phyloP scores from a whole-genome alignment of 2,329 filamentous ascomycete species.

The Aspergillus ochraceus region DNA sequence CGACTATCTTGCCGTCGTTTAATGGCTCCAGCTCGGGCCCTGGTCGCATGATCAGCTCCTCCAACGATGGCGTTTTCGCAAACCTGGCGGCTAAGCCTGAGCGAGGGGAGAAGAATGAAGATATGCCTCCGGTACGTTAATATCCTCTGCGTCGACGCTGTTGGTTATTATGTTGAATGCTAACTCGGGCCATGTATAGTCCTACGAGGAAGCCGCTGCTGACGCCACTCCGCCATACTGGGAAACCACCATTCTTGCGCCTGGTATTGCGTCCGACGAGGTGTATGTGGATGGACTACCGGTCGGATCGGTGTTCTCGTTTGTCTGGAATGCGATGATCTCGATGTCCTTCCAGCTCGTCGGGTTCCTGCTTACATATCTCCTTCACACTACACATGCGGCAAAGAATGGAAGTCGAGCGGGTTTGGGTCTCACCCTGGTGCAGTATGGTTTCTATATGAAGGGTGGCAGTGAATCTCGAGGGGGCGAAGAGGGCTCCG shows the following conservation, averaged over 20 bases:
- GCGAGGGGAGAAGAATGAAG: constrained; percentile 76
- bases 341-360: constrained; percentile 96
- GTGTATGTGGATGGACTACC: constrained; percentile 97
- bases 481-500: constrained; percentile 36
- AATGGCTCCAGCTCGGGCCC: constrained; percentile 37
- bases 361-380: constrained; percentile 95
- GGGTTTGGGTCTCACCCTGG: constrained; percentile 89
- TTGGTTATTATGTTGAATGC: neutral
- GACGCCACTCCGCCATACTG: constrained; percentile 96
- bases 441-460: constrained; percentile 97
- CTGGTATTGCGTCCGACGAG: constrained; percentile 87
- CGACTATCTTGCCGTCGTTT: constrained; percentile 57
- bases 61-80: constrained; percentile 92
- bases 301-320: constrained; percentile 80
- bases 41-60: constrained; percentile 64
- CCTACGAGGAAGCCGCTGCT: constrained; percentile 96
- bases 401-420: constrained; percentile 96
- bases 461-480: constrained; percentile 58
- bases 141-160: neutral
- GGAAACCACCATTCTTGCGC: constrained; percentile 97
- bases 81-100: constrained; percentile 92
- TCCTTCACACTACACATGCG: constrained; percentile 95
- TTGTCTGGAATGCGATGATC: constrained; percentile 82
- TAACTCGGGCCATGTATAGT: constrained; percentile 52
- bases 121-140: constrained; percentile 79